Evolutionary conservation across 106 monocot species (phyloP).

Genomic region (Dendrobium officinale): DNA sequence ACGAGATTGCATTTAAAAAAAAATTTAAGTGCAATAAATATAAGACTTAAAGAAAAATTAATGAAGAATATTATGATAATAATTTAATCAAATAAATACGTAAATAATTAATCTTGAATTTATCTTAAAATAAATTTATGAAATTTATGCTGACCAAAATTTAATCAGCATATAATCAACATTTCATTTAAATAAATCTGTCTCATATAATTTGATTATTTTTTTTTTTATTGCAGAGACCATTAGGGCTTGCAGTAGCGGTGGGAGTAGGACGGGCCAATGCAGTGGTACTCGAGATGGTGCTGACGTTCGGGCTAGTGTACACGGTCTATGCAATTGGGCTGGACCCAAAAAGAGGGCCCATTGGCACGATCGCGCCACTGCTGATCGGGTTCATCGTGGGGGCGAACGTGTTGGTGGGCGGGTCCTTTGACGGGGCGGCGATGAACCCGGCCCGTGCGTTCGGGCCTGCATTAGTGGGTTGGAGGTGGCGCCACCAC

Average conservation of each 20-base stretch:
- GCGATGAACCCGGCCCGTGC: conserved; percentile 88
- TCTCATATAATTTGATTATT: background rate
- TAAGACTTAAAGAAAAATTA: no score
- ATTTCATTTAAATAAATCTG: no score
- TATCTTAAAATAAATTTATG: no score
- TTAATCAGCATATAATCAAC: no score
- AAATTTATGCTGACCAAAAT: no score
- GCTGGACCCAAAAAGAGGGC: conserved; percentile 73
- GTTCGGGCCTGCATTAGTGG: conserved; percentile 71
- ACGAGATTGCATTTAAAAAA: no score
- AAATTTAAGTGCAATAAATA: no score
- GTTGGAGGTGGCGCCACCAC: conserved; percentile 70
- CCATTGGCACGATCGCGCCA: conserved; percentile 58
- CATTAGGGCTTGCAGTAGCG: conserved; percentile 41
- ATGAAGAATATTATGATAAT: no score
- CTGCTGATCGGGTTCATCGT: conserved; percentile 64
- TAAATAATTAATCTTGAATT: no score
- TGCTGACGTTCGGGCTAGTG: conserved; percentile 75
- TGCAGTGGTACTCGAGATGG: conserved; percentile 64
- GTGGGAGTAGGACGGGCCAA: conserved; percentile 37
- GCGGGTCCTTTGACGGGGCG: conserved; percentile 81
- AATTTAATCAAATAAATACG: no score
- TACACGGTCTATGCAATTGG: conserved; percentile 74
- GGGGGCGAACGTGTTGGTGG: conserved; percentile 74
- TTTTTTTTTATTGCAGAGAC: conserved; percentile 33